A percentile compares a stretch with the other conserved stretches of the same genome.
phyloP scores from a whole-genome alignment of 1,139 yeast species.

The Hanseniaspora uvarum region DNA sequence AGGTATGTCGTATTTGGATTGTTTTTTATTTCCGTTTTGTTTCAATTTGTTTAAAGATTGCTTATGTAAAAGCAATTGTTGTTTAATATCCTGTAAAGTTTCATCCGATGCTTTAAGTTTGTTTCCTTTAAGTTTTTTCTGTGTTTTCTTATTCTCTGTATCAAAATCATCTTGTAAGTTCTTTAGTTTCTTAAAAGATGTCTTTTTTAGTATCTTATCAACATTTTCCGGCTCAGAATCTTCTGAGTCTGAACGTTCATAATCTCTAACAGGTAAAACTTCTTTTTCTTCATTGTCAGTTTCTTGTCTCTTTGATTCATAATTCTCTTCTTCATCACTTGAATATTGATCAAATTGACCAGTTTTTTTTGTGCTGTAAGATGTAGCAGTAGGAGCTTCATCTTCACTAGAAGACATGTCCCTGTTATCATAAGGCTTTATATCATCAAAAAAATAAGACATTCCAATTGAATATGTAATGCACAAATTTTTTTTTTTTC shows the following conservation, averaged over 20 bases:
- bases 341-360: constrained; percentile 14
- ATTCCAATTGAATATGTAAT: not conserved
- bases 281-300: constrained; percentile 26
- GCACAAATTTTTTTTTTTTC: no score
- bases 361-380: not conserved
- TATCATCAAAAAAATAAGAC: constrained; percentile 16
- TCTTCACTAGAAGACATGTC: constrained; percentile 17
- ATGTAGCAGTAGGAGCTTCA: not conserved
- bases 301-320: constrained; percentile 26
- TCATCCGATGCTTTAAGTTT: constrained; percentile 14
- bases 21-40: constrained; percentile 15
- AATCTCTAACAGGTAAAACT: constrained; percentile 13
- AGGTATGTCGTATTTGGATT: constrained; percentile 15
- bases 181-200: constrained; percentile 53
- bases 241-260: constrained; percentile 21
- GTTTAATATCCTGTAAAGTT: constrained; percentile 18
- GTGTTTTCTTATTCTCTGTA: constrained; percentile 27
- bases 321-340: constrained; percentile 13
- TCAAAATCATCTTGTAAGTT: constrained; percentile 46
- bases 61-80: constrained; percentile 19
- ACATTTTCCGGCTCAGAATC: constrained; percentile 29
- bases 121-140: constrained; percentile 15
- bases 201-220: constrained; percentile 35
- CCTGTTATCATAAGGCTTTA: constrained; percentile 16
- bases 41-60: constrained; percentile 12